phyloP scores from a whole-genome alignment of 1,139 yeast genomes.

The Arxiozyma slooffiae region DNA sequence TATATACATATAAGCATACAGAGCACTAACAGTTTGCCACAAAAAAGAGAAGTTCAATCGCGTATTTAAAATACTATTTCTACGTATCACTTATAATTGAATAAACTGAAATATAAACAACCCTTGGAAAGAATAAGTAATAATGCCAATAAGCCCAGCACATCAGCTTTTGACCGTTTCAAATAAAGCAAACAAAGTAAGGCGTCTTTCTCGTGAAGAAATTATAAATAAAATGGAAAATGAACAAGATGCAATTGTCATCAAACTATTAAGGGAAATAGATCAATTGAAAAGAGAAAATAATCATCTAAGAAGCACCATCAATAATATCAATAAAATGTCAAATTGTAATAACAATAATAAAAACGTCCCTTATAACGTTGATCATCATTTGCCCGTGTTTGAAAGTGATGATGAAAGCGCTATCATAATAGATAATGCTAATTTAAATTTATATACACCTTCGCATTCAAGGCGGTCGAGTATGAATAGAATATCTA shows the following conservation, averaged over 20 bases:
- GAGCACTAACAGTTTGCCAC: no score
- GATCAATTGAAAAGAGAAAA: constrained; percentile 45
- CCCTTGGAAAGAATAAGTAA: neutral
- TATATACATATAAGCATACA: no score
- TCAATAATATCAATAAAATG: constrained; percentile 5
- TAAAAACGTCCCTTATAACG: neutral
- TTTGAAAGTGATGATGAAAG: constrained; percentile 3
- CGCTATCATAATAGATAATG: constrained; percentile 4
- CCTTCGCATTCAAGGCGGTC: neutral
- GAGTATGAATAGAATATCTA: neutral
- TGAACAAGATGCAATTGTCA: constrained; percentile 59
- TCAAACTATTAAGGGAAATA: constrained; percentile 49
- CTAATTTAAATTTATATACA: neutral
- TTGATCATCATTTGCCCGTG: neutral
- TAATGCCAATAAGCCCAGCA: neutral
- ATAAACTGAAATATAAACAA: neutral
- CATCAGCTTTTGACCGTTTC: neutral
- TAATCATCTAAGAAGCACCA: constrained; percentile 12
- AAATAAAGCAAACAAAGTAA: neutral
- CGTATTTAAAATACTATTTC: no score
- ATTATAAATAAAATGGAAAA: constrained; percentile 56
- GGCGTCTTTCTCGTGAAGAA: constrained; percentile 34
- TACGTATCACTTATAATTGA: no score
- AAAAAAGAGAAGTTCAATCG: no score
- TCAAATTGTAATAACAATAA: neutral